phyloP scores from a whole-genome alignment of 2,329 filamentous ascomycete genomes.

The Herpomyces periplanetae region DNA sequence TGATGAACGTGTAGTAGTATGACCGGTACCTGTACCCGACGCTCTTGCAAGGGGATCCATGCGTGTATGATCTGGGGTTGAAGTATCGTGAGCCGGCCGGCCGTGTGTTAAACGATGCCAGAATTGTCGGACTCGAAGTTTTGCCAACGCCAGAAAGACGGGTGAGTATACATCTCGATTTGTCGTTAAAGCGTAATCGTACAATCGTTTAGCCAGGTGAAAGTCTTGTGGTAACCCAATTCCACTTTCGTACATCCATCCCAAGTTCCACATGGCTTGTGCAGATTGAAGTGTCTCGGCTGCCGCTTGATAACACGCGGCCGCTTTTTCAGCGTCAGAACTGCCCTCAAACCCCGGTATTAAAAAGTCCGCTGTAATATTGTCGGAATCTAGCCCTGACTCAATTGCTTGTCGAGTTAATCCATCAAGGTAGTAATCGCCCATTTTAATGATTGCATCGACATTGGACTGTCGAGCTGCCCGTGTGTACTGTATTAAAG shows the following conservation, averaged over 20 bases:
- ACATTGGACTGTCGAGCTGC: constrained; percentile 75
- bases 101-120: constrained; percentile 82
- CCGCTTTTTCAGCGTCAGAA: constrained; percentile 49
- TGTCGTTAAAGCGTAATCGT: constrained; percentile 61
- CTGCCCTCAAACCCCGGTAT: too few species aligned
- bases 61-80: too few species aligned
- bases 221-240: constrained; percentile 75
- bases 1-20: too few species aligned
- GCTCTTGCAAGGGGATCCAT: too few species aligned
- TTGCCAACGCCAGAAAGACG: constrained; percentile 51
- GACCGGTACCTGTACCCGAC: too few species aligned
- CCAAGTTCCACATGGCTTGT: constrained; percentile 81
- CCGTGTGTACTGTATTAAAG: constrained; percentile 71
- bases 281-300: constrained; percentile 69
- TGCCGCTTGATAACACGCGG: constrained; percentile 61
- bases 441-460: constrained; percentile 85
- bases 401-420: constrained; percentile 11
- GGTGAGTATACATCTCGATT: constrained; percentile 74
- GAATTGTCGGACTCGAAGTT: constrained; percentile 43
- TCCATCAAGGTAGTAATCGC: constrained; percentile 70
- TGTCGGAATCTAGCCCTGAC: background rate
- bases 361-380: too few species aligned
- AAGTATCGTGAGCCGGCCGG: too few species aligned
- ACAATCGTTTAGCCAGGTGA: constrained; percentile 80
- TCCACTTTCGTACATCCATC: constrained; percentile 98